Base-by-base conservation (phyloP, 2,329 filamentous ascomycete species). In the Cryphonectria nitschkei region DNA sequence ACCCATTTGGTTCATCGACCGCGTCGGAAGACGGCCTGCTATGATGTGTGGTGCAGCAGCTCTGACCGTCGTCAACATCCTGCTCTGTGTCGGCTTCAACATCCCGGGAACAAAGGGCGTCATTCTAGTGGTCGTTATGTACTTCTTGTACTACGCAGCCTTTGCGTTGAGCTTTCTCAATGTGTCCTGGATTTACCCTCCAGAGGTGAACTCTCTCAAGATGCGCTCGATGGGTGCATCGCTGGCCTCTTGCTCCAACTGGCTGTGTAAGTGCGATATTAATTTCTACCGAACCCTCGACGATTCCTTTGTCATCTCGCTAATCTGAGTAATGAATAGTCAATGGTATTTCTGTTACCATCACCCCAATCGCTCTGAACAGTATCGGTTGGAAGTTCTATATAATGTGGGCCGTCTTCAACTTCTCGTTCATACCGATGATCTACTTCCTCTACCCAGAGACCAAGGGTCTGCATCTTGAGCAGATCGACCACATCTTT, bases 361-460 rank as follows among this genome's bases (percentile, higher is more conserved):
- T 76, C 66, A 76, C 75, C 5, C 74, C 74, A 2, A 70, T 72
- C 2, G 74, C 68, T 3, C 70, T 74, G 50, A n/a, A 68, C 4
- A 71, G 75, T 52, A 73, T 76, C 22, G 75, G 75, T 16, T 76
- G 73, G 67, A 62, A 70, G 1, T 76, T 76, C 62, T 76, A 76
- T 37, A 19, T 66, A 74, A 74, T 77, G 43, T 76, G 75, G 58
- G 74, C 74, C 19, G 68, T 71, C 58, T 76, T 76, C 63, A 75
- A 76, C 56, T 71, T 77, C 2, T 70, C 72, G 0, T 77, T 76
- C 69, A 74, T 77, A 11, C 68, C 68, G 1, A 58, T 73, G 19
- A 68, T 73, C 1, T 77, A 76, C 67, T 77, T 76, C 62, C 68
- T 77, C 5, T 77, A 78, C 60, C 76, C 76, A 0, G 77, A 78